Evolutionary conservation across 2,329 filamentous ascomycete species (phyloP), one percentile per base, ranked within the genome.

Genomic region (Talaromyces albobiverticillius): DNA sequence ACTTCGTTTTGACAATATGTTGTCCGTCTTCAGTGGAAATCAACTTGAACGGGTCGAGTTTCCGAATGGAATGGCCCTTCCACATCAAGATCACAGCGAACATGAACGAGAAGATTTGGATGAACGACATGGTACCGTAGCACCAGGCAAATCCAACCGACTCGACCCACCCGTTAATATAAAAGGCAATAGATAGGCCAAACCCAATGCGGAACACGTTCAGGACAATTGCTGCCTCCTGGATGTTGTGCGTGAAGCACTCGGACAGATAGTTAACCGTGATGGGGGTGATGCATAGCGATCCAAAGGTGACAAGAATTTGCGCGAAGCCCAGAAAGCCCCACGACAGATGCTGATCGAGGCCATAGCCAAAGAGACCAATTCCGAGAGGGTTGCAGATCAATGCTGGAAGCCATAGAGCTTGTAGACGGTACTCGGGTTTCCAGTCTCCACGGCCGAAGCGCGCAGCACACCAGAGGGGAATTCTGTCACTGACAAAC

Each of bases 11-110:
- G 23, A 55, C 20, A 45, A 55, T 40, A 20, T 52, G 34, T 10
- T 52, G 36, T 6, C 53, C 53, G 7, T 52, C 53, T 29, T 55
- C 53, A 34, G 53, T 36, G 25, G n/a, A 32, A n/a, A 49, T 53
- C 46, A 46, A 46, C 9, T 34, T 46, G 18, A 46, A 46, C 16
- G 43, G 43, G 14, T 46, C 47, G 41, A 41, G 6, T 25, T 46
- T 26, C 14, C 53, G 36, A 36, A 55, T 55, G 16, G 23, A 20
- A 36, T 52, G 46, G 8, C 53, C 53, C 26, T 53, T 55, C 46
- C 46, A 55, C 53, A 55, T 55, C 47, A 55, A 31, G 20, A 53
- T 29, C 10, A 49, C 16, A 40, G 32, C 36, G 29, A 49, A 49
- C 16, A 40, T 25, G 23, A 38, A 38, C 18, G 46, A 25, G 22